A percentile compares a stretch with the other conserved stretches of the same genome.
Conservation (phyloP, 768 basidiomycete genomes). For the Tylopilus balloui region DNA sequence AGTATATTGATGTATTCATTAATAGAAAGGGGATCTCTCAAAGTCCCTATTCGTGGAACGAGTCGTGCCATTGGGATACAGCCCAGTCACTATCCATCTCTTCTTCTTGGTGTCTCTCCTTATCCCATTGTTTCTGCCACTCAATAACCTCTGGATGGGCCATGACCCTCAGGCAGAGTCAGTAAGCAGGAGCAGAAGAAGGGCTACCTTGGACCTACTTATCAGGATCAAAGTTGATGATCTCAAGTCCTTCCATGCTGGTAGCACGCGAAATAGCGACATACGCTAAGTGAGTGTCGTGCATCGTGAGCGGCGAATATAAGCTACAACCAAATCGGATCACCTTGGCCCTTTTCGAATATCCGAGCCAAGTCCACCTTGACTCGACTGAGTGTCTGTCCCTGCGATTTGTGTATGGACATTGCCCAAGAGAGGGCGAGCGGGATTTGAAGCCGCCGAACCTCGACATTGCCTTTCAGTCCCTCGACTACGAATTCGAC, state of each 20-base stretch:
- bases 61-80: constrained; percentile 30
- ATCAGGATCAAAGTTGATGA: constrained; percentile 33
- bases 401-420: constrained; percentile 98
- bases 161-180: constrained; percentile 26
- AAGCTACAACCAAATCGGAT: background rate
- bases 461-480: constrained; percentile 32
- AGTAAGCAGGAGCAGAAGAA: background rate
- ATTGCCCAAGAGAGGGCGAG: constrained; percentile 94
- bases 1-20: constrained; percentile 5
- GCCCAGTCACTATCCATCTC: constrained; percentile 33
- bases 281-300: constrained; percentile 23
- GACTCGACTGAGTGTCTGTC: constrained; percentile 90
- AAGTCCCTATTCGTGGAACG: constrained; percentile 17
- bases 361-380: constrained; percentile 88
- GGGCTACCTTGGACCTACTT: constrained; percentile 21
- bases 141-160: constrained; percentile 34
- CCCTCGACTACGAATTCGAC: constrained; percentile 34
- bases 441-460: constrained; percentile 54
- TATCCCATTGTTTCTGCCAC: constrained; percentile 30
- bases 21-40: background rate
- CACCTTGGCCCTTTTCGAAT: constrained; percentile 77
- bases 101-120: constrained; percentile 26
- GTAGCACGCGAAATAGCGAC: constrained; percentile 40
- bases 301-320: background rate
- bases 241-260: constrained; percentile 37